Evolutionary conservation across 108 stramenopile species (phyloP).

Genomic region (Nannochloropsis salina): DNA sequence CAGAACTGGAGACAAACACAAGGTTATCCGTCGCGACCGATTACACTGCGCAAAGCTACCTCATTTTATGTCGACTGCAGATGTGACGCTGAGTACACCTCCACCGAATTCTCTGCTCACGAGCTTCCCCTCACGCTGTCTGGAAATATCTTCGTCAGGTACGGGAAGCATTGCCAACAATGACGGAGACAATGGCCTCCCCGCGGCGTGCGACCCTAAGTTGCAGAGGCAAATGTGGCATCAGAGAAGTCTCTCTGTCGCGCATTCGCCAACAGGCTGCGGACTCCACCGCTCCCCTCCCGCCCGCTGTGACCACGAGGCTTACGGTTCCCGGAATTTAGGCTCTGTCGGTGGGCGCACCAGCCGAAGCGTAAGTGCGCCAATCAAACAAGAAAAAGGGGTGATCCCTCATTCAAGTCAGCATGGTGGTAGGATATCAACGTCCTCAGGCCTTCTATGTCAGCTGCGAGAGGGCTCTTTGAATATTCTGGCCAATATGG

Average conservation of each 20-base stretch:
- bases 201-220: background rate
- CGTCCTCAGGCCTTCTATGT: background rate
- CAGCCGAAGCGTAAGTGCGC: background rate
- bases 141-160: background rate
- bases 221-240: background rate
- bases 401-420: background rate
- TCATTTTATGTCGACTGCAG: too few relatives aligned
- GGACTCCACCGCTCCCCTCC: background rate
- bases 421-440: background rate
- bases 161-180: background rate
- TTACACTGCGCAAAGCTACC: too few relatives aligned
- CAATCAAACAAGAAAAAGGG: background rate
- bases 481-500: constrained; percentile 17
- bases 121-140: too few relatives aligned
- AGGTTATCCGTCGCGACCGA: too few relatives aligned
- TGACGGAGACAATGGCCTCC: background rate
- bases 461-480: background rate
- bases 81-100: too few relatives aligned
- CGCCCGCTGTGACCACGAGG: background rate
- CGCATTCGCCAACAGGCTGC: background rate
- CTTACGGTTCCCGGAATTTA: background rate
- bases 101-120: too few relatives aligned
- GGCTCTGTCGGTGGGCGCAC: background rate
- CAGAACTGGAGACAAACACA: background rate
- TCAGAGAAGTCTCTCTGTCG: background rate